phyloP scores from a whole-genome alignment of 2,329 filamentous ascomycete genomes.

The Dendryphion nanum region DNA sequence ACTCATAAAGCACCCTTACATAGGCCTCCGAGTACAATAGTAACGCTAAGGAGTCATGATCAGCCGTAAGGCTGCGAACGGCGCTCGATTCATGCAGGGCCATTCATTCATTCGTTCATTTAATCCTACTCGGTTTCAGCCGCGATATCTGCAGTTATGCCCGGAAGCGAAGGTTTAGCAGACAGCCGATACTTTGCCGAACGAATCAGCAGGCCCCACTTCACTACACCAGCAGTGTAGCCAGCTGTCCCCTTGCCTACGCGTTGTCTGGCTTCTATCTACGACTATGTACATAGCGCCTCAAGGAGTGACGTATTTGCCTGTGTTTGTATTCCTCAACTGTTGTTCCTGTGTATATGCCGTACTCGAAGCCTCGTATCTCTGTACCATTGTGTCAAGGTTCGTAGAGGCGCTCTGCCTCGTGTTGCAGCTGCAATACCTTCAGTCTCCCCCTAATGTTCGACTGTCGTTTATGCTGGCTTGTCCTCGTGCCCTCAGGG shows the following conservation, averaged over 20 bases:
- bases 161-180: not conserved
- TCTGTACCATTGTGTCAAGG: too few species aligned
- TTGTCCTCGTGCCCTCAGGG: constrained; percentile 5
- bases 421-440: constrained; percentile 7
- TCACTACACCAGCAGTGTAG: not conserved
- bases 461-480: constrained; percentile 4
- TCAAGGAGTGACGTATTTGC: too few species aligned
- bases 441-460: constrained; percentile 8
- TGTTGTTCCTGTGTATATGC: constrained; percentile 5
- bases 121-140: constrained; percentile 7
- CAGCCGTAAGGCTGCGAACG: constrained; percentile 6
- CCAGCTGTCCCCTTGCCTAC: constrained; percentile 8
- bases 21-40: constrained; percentile 4
- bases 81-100: constrained; percentile 5
- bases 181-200: not conserved
- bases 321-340: too few species aligned
- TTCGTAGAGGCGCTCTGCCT: constrained; percentile 8
- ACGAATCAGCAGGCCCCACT: not conserved
- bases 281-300: too few species aligned
- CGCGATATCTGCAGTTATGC: constrained; percentile 4
- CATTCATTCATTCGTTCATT: constrained; percentile 4
- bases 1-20: constrained; percentile 6
- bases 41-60: constrained; percentile 6
- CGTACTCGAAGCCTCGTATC: too few species aligned
- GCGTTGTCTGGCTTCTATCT: constrained; percentile 9